Conservation (phyloP, 2,329 filamentous ascomycete species). For the Alternaria sp. region DNA sequence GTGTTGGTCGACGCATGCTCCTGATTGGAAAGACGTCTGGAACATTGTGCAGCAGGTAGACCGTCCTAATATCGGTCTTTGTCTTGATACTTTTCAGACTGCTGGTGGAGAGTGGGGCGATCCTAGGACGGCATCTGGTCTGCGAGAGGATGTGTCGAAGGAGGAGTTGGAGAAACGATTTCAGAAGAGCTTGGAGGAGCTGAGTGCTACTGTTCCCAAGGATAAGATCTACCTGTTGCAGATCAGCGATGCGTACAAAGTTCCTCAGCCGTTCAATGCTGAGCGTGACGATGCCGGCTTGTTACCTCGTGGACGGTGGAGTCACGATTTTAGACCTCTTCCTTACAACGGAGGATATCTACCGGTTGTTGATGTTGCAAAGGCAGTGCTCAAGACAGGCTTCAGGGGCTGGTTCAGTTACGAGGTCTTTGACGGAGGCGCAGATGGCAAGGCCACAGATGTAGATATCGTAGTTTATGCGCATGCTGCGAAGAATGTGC, state of each 20-base stretch:
- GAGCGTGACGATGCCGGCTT: conserved; percentile 59
- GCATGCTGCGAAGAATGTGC: conserved; percentile 57
- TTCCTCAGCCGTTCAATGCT: conserved; percentile 61
- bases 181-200: conserved; percentile 60
- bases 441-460: conserved; percentile 60
- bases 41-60: conserved; percentile 68
- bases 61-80: conserved; percentile 72
- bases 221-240: conserved; percentile 79
- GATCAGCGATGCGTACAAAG: conserved; percentile 75
- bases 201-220: conserved; percentile 63
- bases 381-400: conserved; percentile 70
- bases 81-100: conserved; percentile 79
- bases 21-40: conserved; percentile 73
- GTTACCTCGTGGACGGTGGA: conserved; percentile 71
- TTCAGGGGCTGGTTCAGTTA: conserved; percentile 71
- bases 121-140: conserved; percentile 67
- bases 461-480: conserved; percentile 60
- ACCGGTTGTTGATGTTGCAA: conserved; percentile 68
- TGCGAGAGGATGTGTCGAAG: conserved; percentile 57
- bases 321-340: conserved; percentile 71
- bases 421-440: conserved; percentile 71
- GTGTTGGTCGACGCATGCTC: conserved; percentile 71
- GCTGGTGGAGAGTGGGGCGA: conserved; percentile 76
- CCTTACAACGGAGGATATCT: conserved; percentile 75
- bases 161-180: conserved; percentile 60